Evolutionary conservation across 495 filamentous ascomycete genomes (phyloP), one percentile per base, ranked within the genome.

Genomic region (Daldinia bambusicola): DNA sequence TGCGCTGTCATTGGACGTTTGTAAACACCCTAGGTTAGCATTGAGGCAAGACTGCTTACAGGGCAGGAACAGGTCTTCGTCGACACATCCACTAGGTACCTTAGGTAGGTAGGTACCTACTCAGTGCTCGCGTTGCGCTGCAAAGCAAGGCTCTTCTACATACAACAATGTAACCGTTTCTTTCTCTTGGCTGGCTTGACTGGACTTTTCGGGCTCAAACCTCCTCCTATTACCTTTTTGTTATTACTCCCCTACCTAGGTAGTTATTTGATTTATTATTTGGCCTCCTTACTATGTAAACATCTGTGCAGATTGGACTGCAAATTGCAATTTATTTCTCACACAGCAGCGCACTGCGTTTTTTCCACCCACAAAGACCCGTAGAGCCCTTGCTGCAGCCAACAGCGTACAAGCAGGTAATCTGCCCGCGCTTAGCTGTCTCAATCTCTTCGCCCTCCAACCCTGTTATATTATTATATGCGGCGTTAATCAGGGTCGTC

Each of bases 401-500:
- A 55, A 36, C 57, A 58, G 43, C 37, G 1, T 18, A 61, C 18
- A 48, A 9, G 52, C 62, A 61, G 48, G 67, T 74, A 52, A 52
- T 69, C 65, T 45, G 63, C 57, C 67, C 69, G 66, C 59, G 70
- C 70, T 70, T 73, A 72, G 70, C 31, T 66, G 66, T 73, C 70
- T 73, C 70, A 62, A 53, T 69, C 60, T 34, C 59, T 34, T 60
- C 26, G 62, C 57, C 52, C 52, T 63, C 70, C 51, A 71, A 72
- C 71, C 58, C 62, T 72, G 60, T 74, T 67, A 71, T 64, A 50
- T 58, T 72, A 74, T 51, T 79, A 77, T 79, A 83, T 84, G 82
- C 82, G 78, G 82, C 82, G 80, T 76, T 75, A 79, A 82, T 82
- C 78, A 80, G 83, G 82, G 80, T 79, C 77, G 69, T 77, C 76